These are phyloP conservation scores for Leccinum imitatum DNA, from an alignment of 768 basidiomycete species.

Conservation along the genomic window DNA sequence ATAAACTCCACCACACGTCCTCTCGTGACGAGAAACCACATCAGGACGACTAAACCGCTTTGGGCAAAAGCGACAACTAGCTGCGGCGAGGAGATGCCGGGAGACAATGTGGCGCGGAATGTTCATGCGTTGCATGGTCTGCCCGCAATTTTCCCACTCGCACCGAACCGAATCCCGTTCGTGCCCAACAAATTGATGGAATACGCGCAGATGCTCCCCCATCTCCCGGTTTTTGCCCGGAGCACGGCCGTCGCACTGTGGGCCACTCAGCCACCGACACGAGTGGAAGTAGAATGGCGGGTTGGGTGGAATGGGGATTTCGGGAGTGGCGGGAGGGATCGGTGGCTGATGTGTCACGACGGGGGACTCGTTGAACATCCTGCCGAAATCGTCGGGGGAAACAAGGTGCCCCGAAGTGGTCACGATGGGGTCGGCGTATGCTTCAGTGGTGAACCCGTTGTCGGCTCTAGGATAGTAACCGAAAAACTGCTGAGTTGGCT, in stretches of 20 bases:
- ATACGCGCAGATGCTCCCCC: slow-evolving; percentile 25
- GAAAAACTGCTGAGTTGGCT: not conserved
- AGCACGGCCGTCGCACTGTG: slow-evolving; percentile 22
- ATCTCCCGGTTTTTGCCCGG: slow-evolving; percentile 33
- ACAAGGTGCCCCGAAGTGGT: not conserved
- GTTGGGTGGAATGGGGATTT: not conserved
- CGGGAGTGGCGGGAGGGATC: slow-evolving; percentile 14
- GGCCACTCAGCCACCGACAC: slow-evolving; percentile 26
- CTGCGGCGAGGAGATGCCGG: slow-evolving; percentile 26
- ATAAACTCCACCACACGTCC: slow-evolving; percentile 13
- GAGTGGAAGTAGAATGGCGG: slow-evolving; percentile 10
- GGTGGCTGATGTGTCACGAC: slow-evolving; percentile 16
- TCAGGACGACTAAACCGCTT: slow-evolving; percentile 29
- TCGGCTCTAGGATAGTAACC: not conserved
- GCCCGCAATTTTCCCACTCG: slow-evolving; percentile 25
- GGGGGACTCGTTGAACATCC: not conserved
- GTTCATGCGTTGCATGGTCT: slow-evolving; percentile 30
- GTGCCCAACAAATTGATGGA: slow-evolving; percentile 26
- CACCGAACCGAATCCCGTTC: slow-evolving; percentile 27
- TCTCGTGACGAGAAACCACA: slow-evolving; percentile 29
- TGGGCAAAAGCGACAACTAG: slow-evolving; percentile 23
- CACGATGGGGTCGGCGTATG: not conserved
- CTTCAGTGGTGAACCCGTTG: not conserved
- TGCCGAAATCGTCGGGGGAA: not conserved
- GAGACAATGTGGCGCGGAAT: slow-evolving; percentile 31